A percentile compares a stretch with the other conserved stretches of the same genome.
phyloP scores from a whole-genome alignment of 805 yeast species.

The Barnettozyma botsteinii region DNA sequence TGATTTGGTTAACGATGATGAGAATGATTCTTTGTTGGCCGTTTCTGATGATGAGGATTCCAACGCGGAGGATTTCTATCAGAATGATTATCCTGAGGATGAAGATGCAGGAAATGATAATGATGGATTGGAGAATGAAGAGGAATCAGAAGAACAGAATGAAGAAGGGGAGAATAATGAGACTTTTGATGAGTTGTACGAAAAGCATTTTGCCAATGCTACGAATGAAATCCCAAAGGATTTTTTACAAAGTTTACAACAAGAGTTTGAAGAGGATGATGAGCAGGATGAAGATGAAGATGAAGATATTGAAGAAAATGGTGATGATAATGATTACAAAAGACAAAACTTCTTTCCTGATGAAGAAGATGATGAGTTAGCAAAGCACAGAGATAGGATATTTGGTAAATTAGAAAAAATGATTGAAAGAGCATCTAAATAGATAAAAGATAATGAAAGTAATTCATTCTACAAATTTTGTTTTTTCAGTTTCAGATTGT shows the following conservation, averaged over 20 bases:
- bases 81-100: slow-evolving; percentile 93
- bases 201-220: slow-evolving; percentile 6
- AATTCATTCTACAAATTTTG: not conserved
- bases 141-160: not conserved
- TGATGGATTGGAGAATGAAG: slow-evolving; percentile 13
- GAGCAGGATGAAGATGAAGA: slow-evolving; percentile 48
- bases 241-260: slow-evolving; percentile 4
- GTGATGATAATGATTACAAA: slow-evolving; percentile 29
- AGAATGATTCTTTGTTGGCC: slow-evolving; percentile 34
- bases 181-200: slow-evolving; percentile 5
- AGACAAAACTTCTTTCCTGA: slow-evolving; percentile 51
- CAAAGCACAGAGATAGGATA: slow-evolving; percentile 41
- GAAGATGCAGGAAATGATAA: slow-evolving; percentile 53
- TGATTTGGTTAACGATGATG: slow-evolving; percentile 29
- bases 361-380: slow-evolving; percentile 45
- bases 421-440: slow-evolving; percentile 28
- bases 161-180: not conserved
- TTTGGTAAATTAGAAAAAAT: slow-evolving; percentile 45
- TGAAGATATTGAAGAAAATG: slow-evolving; percentile 29
- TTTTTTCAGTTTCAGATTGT: not conserved
- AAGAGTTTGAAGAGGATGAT: slow-evolving; percentile 16
- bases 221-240: slow-evolving; percentile 1
- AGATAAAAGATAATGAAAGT: not conserved
- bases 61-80: slow-evolving; percentile 86
- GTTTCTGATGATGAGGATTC: slow-evolving; percentile 76